A percentile compares a stretch with the other conserved stretches of the same genome.
Conservation (phyloP, 1,139 yeast genomes). For the Candida tunisiensis region DNA sequence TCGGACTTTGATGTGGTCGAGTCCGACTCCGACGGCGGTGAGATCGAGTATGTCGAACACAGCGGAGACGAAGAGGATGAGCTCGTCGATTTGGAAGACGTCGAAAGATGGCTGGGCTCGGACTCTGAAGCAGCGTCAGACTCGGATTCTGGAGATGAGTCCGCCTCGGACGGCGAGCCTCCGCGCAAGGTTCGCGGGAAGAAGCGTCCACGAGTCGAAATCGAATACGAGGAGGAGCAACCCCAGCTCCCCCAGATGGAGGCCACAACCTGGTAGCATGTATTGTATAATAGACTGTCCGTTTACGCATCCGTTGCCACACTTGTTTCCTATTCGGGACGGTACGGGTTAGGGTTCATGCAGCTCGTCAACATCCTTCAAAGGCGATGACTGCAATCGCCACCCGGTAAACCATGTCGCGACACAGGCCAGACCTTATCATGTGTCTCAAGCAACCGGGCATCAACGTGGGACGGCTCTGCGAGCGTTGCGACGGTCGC, state of each 20-base stretch:
- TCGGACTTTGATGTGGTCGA: slow-evolving; percentile 39
- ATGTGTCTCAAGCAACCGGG: slow-evolving; percentile 87
- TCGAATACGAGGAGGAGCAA: slow-evolving; percentile 73
- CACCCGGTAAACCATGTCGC: slow-evolving; percentile 61
- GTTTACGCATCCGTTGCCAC: no score
- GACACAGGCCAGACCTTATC: slow-evolving; percentile 77
- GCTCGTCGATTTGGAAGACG: slow-evolving; percentile 78
- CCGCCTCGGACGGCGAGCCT: slow-evolving; percentile 21
- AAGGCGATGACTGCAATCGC: no score
- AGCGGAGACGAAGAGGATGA: slow-evolving; percentile 68
- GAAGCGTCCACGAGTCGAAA: slow-evolving; percentile 50
- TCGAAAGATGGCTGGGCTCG: slow-evolving; percentile 78
- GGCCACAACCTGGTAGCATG: no score
- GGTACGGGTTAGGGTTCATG: no score
- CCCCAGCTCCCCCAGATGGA: no score
- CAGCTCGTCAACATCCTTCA: no score
- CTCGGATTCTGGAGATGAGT: slow-evolving; percentile 12
- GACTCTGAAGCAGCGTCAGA: slow-evolving; percentile 21
- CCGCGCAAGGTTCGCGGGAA: slow-evolving; percentile 25
- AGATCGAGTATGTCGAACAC: slow-evolving; percentile 75
- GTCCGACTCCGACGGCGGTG: slow-evolving; percentile 52
- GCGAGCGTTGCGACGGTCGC: slow-evolving; percentile 79
- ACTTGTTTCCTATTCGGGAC: no score
- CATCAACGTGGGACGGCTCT: slow-evolving; percentile 45
- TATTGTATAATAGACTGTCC: no score